Evolutionary conservation across 495 filamentous ascomycete species (phyloP), one percentile per base, ranked within the genome.

Genomic region (Penicillium turbatum): DNA sequence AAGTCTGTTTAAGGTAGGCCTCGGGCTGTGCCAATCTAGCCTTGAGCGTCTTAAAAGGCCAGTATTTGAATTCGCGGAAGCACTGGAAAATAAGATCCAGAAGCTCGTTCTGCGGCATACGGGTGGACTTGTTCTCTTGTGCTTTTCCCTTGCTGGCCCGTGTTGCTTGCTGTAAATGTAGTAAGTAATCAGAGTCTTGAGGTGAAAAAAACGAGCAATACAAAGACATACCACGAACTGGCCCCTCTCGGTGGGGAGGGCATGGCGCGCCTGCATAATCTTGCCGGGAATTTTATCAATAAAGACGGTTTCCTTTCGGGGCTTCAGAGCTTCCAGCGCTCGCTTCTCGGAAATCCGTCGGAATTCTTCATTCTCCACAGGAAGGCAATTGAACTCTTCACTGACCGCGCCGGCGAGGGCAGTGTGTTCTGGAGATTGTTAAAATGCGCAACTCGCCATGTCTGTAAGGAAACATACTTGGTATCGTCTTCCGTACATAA

Each of bases 61-160:
- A 97, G 70, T 91, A 97, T 48, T 81, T 82, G 76, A 86, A 95
- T 46, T 84, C 70, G 30, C 83, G 79, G 81, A 97, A 98, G 63
- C 83, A 87, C 13, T 75, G 67, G 74, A 89, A 90, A 53, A 98
- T 84, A 37, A 74, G 74, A 67, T 97, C 90, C 71, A 95, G 70
- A 34, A 98, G 83, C 65, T 91, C 86, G 74, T 88, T 86, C 65
- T 87, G 82, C 6, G 89, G 84, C 75, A 97, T 89, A 66, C 93
- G 90, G 3, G 87, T 87, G 5, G 86, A 82, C 72, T 95, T 95
- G 74, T 88, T 86, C 46, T 88, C 82, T 66, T 84, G 84, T 51
- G 82, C 37, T 45, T 72, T 74, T 54, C 62, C 63, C 60, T 72
- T 70, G 59, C 38, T 11, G 12, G 67, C 55, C 55, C 72, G 69